Base-by-base conservation (phyloP, 2,329 filamentous ascomycete genomes). In the Phialophora macrospora region DNA sequence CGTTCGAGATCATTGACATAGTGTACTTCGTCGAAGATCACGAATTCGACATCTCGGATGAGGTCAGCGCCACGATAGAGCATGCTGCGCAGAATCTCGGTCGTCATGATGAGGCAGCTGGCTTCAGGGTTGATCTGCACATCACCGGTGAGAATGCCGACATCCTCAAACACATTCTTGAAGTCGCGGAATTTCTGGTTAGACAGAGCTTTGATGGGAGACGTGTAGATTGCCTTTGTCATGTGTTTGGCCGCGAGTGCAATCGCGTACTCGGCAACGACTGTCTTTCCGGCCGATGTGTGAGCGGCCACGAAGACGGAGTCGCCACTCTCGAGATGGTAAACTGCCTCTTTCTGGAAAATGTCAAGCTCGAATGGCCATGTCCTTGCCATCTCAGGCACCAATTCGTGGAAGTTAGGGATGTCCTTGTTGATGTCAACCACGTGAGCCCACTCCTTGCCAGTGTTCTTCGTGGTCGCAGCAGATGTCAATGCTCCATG, bases 121-220 rank as follows among this genome's bases (percentile, higher is more conserved):
- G 95, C 95, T 80, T 98, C 95, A 0, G 94, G 92, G 70, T 96
- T 93, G 74, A 99, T 99, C 77, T 99, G 95, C 4, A 99, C 95
- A 80, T 99, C 95, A 66, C 95, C 95, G 0, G 95, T 99, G 70
- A 99, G 80, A 70, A 99, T 98, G 17, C 95, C 95, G 20, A 99
- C 95, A 77, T 99, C 95, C 9, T 65, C 93, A 73, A 99, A 99
- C 0, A 87, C 88, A 63, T 88, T 85, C 64, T 93, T 87, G 76
- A 99, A 99, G 76, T 99, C 95, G 69, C 95, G 88, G 78, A 98
- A 99, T 77, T 99, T 99, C 75, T 99, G 95, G 75, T 99, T 99
- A 79, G 95, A 98, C 64, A 99, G 82, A 2, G 95, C 95, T 77
- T 99, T 99, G 82, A 99, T 99, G 0, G 95, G 95, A 0, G 95